Evolutionary conservation across 2,329 filamentous ascomycete species (phyloP), one percentile per base, ranked within the genome.

Genomic region (Paraphoma sp.): DNA sequence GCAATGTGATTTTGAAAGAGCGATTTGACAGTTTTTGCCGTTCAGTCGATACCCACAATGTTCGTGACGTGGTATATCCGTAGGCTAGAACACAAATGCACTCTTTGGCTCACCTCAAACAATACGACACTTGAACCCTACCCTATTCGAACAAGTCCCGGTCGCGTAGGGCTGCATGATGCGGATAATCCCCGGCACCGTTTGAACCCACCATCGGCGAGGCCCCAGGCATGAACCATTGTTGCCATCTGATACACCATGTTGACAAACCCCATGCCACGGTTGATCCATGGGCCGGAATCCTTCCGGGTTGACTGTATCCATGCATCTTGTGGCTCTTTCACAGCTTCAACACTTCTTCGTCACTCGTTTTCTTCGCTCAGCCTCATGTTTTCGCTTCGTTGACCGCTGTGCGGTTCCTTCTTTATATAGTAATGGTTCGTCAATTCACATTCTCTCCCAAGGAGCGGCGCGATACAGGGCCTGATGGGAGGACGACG

Each of bases 381-480:
- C 49, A 42, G 29, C 36, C 50, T 40, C 16, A 57, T 57, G 43
- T 17, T 45, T 58, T 60, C 48, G 50, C 18, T 54, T 57, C 54
- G 56, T 63, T 57, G 54, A 66, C 53, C 51, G 55, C 54, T 61
- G 56, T 44, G 54, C 62, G 60, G 58, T 54, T 50, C 52, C 48
- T 40, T 40, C 23, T 60, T 53, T 51, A 23, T 5, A 23, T 49
- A 48, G 40, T 57, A 50, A 68, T 67, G 60, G 59, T 63, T 58
- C 63, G 60, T 38, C 63, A 62, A 50, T 58, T 67, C 28, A 64
- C 64, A 31, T 68, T 68, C 29, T 45, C 56, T 9, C 56, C 67
- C 23, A 59, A 40, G 7, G 54, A 58, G 28, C 54, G 53, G n/a
- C 49, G 59, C 48, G 41, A 42, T 7, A 64, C 54, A 10, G 40